Conservation (phyloP, 2,329 filamentous ascomycete species). For the Thelonectria discophora region DNA sequence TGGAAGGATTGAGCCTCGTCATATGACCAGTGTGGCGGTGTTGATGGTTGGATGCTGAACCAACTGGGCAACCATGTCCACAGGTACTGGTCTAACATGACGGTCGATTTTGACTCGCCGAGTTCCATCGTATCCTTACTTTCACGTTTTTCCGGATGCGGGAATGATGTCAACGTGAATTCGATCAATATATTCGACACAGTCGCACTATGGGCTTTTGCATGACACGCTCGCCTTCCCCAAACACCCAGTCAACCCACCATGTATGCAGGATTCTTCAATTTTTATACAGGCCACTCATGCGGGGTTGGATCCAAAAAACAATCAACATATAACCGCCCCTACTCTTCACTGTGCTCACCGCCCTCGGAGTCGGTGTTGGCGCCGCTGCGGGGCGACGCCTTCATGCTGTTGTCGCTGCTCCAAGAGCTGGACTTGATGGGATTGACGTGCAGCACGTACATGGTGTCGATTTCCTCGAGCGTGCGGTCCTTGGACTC, state of each 20-base stretch:
- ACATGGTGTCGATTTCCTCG: slow-evolving; percentile 83
- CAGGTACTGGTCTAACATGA: neutral
- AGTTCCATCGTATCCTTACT: neutral
- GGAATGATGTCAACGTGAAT: neutral
- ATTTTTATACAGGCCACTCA: neutral
- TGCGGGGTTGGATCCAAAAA: neutral
- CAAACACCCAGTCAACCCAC: neutral
- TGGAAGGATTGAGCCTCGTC: no score
- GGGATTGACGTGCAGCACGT: slow-evolving; percentile 62
- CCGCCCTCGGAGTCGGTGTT: slow-evolving; percentile 7
- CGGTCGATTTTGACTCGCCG: no score
- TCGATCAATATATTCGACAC: neutral
- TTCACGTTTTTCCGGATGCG: neutral
- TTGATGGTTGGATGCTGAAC: neutral
- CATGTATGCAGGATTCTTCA: neutral
- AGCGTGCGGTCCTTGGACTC: slow-evolving; percentile 76
- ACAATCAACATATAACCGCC: neutral
- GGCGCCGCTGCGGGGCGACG: slow-evolving; percentile 3
- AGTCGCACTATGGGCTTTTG: neutral
- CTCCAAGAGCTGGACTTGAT: slow-evolving; percentile 52
- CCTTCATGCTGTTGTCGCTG: slow-evolving; percentile 12
- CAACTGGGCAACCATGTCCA: neutral
- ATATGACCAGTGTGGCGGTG: neutral
- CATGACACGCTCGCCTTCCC: neutral
- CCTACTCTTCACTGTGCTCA: slow-evolving; percentile 2